These are phyloP conservation scores for Dioszegia hungarica DNA, from an alignment of 768 basidiomycete genomes.

Conservation along the genomic window DNA sequence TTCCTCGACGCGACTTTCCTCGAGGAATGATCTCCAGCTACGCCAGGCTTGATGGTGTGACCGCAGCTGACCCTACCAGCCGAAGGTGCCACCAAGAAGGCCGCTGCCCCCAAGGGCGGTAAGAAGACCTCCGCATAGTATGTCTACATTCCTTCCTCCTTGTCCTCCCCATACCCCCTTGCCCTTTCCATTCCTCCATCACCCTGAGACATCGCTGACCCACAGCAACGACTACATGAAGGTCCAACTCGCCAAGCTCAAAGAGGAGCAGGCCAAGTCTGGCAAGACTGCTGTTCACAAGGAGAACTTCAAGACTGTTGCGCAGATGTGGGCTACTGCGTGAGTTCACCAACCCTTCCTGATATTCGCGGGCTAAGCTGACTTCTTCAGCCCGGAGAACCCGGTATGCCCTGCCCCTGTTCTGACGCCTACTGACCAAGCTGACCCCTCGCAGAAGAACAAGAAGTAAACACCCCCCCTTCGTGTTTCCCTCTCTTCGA, in stretches of 20 bases:
- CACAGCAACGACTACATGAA: slow-evolving; percentile 46
- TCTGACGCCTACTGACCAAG: not conserved
- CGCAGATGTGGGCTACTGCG: slow-evolving; percentile 35
- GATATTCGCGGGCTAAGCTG: not conserved
- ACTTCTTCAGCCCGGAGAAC: slow-evolving; percentile 39
- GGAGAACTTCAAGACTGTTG: slow-evolving; percentile 46
- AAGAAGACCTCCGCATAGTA: slow-evolving; percentile 38
- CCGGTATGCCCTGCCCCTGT: slow-evolving; percentile 30
- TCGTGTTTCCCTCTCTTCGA: not conserved
- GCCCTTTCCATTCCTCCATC: not conserved
- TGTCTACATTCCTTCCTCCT: slow-evolving; percentile 5
- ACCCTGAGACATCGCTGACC: not conserved
- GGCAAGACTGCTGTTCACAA: slow-evolving; percentile 40
- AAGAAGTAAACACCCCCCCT: slow-evolving; percentile 25
- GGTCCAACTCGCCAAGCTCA: slow-evolving; percentile 45
- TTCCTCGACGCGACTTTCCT: not conserved
- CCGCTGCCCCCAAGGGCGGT: slow-evolving; percentile 22
- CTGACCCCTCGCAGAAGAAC: slow-evolving; percentile 29
- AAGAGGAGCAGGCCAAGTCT: slow-evolving; percentile 41
- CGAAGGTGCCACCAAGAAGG: slow-evolving; percentile 21
- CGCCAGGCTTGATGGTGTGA: not conserved
- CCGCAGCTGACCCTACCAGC: slow-evolving; percentile 5
- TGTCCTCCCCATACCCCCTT: not conserved
- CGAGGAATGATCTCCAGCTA: slow-evolving; percentile 1
- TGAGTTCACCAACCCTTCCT: slow-evolving; percentile 19